These are phyloP conservation scores for Hypoxylon rubiginosum DNA, from an alignment of 2,329 filamentous ascomycete genomes.

Conservation along the genomic window DNA sequence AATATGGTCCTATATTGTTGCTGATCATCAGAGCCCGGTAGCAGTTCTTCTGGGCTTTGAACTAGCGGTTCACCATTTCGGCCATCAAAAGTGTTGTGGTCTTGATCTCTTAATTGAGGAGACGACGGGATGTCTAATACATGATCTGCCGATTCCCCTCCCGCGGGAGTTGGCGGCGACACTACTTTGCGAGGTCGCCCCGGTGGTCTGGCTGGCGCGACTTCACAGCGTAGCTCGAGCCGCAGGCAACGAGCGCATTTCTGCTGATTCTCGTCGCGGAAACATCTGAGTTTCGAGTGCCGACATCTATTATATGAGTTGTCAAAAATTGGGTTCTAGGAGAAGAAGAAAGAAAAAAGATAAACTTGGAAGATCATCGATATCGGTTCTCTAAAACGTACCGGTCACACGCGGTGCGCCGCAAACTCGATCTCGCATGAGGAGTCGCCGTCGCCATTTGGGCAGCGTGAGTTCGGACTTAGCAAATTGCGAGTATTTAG, in stretches of 20 bases:
- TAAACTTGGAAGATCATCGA: not conserved
- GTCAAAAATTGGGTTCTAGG: conserved; percentile 16
- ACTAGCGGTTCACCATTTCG: not conserved
- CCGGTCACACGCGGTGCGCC: conserved; percentile 42
- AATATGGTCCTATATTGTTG: not conserved
- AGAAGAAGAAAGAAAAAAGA: not conserved
- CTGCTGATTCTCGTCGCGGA: conserved; percentile 30
- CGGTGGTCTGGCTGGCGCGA: conserved; percentile 35
- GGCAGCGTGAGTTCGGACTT: not conserved
- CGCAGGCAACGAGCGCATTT: conserved; percentile 39
- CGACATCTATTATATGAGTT: conserved; percentile 31
- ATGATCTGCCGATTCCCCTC: not conserved
- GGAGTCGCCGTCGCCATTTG: conserved; percentile 27
- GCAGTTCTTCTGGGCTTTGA: conserved; percentile 2
- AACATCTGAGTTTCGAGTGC: conserved; percentile 37
- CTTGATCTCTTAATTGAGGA: not conserved
- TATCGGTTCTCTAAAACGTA: conserved; percentile 14
- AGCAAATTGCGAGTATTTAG: not conserved
- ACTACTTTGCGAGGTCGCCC: conserved; percentile 35
- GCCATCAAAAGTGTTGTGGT: not conserved
- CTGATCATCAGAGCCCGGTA: not conserved
- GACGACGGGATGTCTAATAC: not conserved
- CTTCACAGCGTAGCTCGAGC: conserved; percentile 32
- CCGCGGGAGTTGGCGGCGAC: not conserved
- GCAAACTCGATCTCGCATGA: conserved; percentile 34